phyloP scores from a whole-genome alignment of 2,329 filamentous ascomycete genomes.

The Colletotrichum phormii region DNA sequence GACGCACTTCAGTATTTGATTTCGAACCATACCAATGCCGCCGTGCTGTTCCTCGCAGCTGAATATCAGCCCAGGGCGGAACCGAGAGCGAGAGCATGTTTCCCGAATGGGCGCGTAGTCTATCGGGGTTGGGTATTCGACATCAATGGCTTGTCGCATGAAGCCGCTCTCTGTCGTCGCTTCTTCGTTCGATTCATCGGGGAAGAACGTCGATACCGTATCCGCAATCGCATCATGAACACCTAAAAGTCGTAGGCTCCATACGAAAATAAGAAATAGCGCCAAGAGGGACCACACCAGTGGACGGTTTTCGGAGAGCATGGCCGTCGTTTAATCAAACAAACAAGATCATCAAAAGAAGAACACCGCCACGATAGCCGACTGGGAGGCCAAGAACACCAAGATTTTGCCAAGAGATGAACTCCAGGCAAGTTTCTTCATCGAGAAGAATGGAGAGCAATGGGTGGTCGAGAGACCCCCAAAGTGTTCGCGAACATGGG shows the following conservation, averaged over 20 bases:
- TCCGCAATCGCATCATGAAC: constrained; percentile 9
- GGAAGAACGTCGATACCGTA: constrained; percentile 12
- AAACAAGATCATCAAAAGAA: background rate
- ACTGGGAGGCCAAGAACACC: background rate
- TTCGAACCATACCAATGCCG: constrained; percentile 53
- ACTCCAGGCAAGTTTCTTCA: background rate
- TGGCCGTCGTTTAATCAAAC: constrained; percentile 10
- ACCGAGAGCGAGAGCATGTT: constrained; percentile 46
- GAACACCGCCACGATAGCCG: background rate
- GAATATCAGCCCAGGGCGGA: constrained; percentile 50
- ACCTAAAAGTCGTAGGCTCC: constrained; percentile 24
- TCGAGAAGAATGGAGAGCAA: background rate
- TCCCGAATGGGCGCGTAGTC: constrained; percentile 48
- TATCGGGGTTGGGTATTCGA: constrained; percentile 50
- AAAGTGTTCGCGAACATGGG: background rate
- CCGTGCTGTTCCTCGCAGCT: constrained; percentile 53
- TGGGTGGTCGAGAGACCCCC: background rate
- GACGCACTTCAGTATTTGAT: constrained; percentile 54
- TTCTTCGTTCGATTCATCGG: constrained; percentile 5
- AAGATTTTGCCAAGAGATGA: background rate
- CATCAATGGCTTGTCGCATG: constrained; percentile 40
- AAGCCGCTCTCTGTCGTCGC: constrained; percentile 38
- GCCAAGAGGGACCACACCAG: constrained; percentile 23
- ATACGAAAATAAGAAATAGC: constrained; percentile 16
- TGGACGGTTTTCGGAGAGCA: constrained; percentile 30